Percentiles rank a stretch among this genome's conserved stretches.
Evolutionary conservation across 441 rosid species (phyloP).

Genomic region (Croton setiger): DNA sequence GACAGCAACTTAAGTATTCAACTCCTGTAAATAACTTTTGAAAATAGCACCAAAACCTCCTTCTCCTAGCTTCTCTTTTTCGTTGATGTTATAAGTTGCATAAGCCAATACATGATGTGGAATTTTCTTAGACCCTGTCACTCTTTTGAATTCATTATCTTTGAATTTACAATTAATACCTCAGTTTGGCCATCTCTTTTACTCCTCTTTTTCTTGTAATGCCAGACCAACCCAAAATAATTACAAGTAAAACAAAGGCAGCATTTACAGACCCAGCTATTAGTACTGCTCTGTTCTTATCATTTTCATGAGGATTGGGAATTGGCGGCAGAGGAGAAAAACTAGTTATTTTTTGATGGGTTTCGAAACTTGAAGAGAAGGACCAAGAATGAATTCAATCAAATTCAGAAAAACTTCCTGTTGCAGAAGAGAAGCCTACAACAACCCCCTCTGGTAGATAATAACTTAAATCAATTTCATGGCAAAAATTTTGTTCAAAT

Average conservation of each 20-base stretch:
- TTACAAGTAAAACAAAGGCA: too few species aligned
- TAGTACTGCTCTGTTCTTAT: not conserved
- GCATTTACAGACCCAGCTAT: not conserved
- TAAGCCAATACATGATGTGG: not conserved
- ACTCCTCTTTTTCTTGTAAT: not conserved
- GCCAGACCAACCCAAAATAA: not conserved
- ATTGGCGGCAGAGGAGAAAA: not conserved
- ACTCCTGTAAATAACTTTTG: not conserved
- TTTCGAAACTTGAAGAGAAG: not conserved
- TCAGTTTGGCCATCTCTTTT: too few species aligned
- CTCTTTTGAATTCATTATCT: not conserved
- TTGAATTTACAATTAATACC: not conserved
- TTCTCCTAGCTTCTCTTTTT: not conserved
- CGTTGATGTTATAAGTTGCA: not conserved
- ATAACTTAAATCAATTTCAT: slow-evolving; percentile 4
- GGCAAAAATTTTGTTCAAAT: not conserved
- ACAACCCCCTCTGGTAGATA: not conserved
- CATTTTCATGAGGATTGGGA: not conserved
- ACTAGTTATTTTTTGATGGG: not conserved
- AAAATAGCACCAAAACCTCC: slow-evolving; percentile 8
- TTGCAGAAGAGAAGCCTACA: not conserved
- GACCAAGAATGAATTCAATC: slow-evolving; percentile 4
- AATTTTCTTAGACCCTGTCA: slow-evolving; percentile 18
- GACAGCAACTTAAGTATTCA: not conserved
- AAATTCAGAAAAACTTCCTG: not conserved